phyloP scores from a whole-genome alignment of 1,284 basidiomycete genomes.

The Paramarasmius palmivorus region DNA sequence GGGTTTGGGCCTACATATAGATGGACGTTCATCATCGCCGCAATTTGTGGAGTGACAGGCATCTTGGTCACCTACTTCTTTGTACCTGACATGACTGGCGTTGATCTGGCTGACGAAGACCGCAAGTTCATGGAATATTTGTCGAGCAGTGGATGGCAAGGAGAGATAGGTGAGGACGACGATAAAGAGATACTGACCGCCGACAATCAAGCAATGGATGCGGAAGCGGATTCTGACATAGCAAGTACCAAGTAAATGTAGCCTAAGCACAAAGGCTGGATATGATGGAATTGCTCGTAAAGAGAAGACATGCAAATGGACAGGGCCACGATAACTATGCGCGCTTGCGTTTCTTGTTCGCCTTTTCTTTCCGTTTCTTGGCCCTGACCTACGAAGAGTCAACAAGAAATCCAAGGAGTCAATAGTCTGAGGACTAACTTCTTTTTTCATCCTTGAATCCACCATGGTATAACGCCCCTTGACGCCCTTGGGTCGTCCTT shows the following conservation, averaged over 20 bases:
- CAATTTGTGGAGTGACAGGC: constrained; percentile 64
- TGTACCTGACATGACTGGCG: constrained; percentile 67
- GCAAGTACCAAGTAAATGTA: not conserved
- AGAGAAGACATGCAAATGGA: constrained; percentile 5
- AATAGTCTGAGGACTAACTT: constrained; percentile 44
- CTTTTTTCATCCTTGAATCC: constrained; percentile 84
- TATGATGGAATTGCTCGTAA: constrained; percentile 2
- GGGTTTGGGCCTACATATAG: no score
- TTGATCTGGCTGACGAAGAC: constrained; percentile 72
- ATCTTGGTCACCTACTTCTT: constrained; percentile 70
- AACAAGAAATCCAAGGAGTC: constrained; percentile 3
- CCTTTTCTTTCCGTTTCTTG: constrained; percentile 69
- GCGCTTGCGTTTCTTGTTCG: constrained; percentile 59
- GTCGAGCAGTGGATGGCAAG: constrained; percentile 65
- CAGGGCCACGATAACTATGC: constrained; percentile 13
- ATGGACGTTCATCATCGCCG: constrained; percentile 73
- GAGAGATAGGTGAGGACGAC: constrained; percentile 60
- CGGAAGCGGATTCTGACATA: not conserved
- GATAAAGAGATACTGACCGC: constrained; percentile 31
- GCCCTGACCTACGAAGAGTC: constrained; percentile 56
- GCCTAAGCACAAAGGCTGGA: no score
- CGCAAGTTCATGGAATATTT: constrained; percentile 62
- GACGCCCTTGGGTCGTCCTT: constrained; percentile 94
- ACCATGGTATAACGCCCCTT: constrained; percentile 95
- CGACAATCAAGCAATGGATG: not conserved